Evolutionary conservation across 2,329 filamentous ascomycete genomes (phyloP).

Genomic region (Graphium sp.): DNA sequence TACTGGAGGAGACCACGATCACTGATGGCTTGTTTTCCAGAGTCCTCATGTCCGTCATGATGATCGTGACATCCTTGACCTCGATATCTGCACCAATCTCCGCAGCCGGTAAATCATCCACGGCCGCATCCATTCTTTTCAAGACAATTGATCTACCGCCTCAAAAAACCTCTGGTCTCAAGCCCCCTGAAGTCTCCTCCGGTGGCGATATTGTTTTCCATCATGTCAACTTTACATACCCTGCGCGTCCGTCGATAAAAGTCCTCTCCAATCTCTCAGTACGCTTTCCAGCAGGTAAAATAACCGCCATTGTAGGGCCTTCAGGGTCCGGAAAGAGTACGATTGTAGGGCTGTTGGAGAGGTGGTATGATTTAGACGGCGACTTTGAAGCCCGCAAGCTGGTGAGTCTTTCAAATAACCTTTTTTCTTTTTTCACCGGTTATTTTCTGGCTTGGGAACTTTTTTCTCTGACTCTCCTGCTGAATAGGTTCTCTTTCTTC

Average conservation of each 20-base stretch:
- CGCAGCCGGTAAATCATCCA: slow-evolving; percentile 15
- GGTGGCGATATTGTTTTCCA: slow-evolving; percentile 40
- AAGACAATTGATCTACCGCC: slow-evolving; percentile 19
- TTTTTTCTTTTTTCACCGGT: too few species aligned
- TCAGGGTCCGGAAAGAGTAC: slow-evolving; percentile 63
- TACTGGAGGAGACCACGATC: neutral
- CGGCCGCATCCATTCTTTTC: slow-evolving; percentile 18
- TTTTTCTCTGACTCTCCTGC: too few species aligned
- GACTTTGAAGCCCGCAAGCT: too few species aligned
- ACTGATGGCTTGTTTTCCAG: slow-evolving; percentile 2
- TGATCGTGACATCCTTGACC: slow-evolving; percentile 13
- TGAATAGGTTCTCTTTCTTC: slow-evolving; percentile 1
- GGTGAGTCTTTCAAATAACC: too few species aligned
- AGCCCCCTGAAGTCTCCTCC: slow-evolving; percentile 28
- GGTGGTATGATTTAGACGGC: slow-evolving; percentile 43
- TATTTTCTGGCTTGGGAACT: too few species aligned
- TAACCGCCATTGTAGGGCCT: slow-evolving; percentile 58
- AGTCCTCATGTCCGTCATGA: slow-evolving; percentile 10
- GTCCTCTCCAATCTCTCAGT: slow-evolving; percentile 44
- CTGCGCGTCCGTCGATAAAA: slow-evolving; percentile 44
- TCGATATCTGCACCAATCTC: slow-evolving; percentile 17
- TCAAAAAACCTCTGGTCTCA: neutral
- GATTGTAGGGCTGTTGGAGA: slow-evolving; percentile 51
- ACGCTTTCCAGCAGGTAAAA: slow-evolving; percentile 43
- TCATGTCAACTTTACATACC: slow-evolving; percentile 57